Evolutionary conservation across 106 monocot genomes (phyloP).

Genomic region (Cymbidium sinense): DNA sequence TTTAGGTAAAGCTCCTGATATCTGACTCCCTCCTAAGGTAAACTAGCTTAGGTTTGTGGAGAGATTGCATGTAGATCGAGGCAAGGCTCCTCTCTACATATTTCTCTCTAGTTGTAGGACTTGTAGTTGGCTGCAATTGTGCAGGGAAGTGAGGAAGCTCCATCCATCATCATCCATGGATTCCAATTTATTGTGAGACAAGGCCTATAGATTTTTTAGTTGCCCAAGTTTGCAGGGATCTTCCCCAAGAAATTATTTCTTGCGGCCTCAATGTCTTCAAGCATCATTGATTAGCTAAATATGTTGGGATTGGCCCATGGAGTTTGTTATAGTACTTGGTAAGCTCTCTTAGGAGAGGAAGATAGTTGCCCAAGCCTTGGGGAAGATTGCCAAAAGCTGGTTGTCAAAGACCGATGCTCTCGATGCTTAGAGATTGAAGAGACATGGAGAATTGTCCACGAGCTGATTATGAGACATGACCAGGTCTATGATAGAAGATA

Average conservation of each 20-base stretch:
- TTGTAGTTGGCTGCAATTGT: too few species aligned
- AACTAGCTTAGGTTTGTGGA: neutral
- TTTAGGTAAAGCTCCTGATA: neutral
- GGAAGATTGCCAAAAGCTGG: constrained; percentile 24
- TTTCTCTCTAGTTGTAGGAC: neutral
- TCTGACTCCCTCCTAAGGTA: neutral
- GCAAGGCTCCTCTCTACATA: neutral
- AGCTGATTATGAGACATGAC: constrained; percentile 8
- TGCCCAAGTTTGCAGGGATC: constrained; percentile 25
- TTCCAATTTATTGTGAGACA: neutral
- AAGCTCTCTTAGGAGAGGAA: neutral
- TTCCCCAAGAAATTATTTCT: constrained; percentile 23
- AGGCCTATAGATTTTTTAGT: constrained; percentile 8
- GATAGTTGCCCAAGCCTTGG: neutral
- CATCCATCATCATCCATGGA: neutral
- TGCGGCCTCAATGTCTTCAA: constrained; percentile 4
- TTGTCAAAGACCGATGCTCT: constrained; percentile 13
- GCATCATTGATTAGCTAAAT: constrained; percentile 15
- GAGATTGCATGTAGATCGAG: neutral
- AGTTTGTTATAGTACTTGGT: constrained; percentile 22
- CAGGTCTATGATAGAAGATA: neutral
- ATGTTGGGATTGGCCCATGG: constrained; percentile 10
- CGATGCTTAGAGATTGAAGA: constrained; percentile 5
- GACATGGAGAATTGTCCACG: neutral
- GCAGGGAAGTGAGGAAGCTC: neutral